These are phyloP conservation scores for Capniomyces stellatus DNA, from an alignment of 371 early-diverging fungal genomes.

Conservation along the genomic window DNA sequence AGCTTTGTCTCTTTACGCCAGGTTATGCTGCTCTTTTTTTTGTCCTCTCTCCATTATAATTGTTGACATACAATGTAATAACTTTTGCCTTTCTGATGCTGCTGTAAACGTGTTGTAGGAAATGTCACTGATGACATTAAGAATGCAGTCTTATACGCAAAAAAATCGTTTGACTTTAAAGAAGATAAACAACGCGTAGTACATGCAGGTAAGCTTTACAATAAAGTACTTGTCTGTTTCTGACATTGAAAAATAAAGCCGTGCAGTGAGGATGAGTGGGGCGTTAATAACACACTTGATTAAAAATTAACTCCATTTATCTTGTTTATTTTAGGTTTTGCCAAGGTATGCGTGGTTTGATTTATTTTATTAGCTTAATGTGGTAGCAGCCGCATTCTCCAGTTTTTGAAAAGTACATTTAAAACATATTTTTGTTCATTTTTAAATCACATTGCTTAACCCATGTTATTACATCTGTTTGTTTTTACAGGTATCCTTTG, in stretches of 20 bases:
- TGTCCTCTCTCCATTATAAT: too few species aligned
- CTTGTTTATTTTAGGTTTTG: conserved; percentile 8
- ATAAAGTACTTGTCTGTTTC: not conserved
- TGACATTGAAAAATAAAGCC: too few species aligned
- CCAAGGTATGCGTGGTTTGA: too few species aligned
- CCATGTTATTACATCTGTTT: not conserved
- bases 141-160: conserved; percentile 35
- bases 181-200: conserved; percentile 54
- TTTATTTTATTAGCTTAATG: too few species aligned
- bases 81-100: too few species aligned
- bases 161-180: conserved; percentile 50
- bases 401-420: too few species aligned
- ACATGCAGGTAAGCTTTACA: conserved; percentile 36
- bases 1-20: not conserved
- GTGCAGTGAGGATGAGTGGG: too few species aligned
- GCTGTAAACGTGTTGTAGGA: too few species aligned
- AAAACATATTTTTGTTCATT: conserved; percentile 5
- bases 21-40: too few species aligned
- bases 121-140: conserved; percentile 59
- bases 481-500: not conserved
- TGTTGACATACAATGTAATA: too few species aligned
- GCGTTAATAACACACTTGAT: not conserved
- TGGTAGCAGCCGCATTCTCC: too few species aligned
- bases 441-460: not conserved
- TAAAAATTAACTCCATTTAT: not conserved